These are phyloP conservation scores for Papilionanthe hybrid DNA, from an alignment of 116 monocot genomes.

Conservation along the genomic window DNA sequence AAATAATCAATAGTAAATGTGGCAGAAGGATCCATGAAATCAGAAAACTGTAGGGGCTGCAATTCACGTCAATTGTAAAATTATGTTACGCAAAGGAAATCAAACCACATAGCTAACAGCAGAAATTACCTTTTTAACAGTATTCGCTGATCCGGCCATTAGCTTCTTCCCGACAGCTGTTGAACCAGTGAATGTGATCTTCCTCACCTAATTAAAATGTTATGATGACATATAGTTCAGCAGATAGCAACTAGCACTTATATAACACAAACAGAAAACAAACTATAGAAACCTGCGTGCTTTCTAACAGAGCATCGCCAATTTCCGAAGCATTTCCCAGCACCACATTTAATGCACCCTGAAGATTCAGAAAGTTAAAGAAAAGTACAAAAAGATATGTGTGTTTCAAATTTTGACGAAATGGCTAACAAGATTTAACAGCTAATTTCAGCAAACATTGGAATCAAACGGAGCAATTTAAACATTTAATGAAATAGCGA, in stretches of 20 bases:
- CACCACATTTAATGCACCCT: constrained; percentile 94
- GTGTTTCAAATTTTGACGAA: not conserved
- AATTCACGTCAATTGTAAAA: not conserved
- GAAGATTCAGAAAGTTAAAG: constrained; percentile 11
- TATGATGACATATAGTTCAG: constrained; percentile 6
- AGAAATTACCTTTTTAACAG: constrained; percentile 77
- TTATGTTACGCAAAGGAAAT: not conserved
- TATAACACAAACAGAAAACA: constrained; percentile 3
- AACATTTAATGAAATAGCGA: not conserved
- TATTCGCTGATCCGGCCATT: constrained; percentile 85
- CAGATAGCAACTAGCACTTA: not conserved
- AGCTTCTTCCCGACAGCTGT: constrained; percentile 94
- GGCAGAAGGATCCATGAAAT: not conserved
- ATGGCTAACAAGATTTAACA: not conserved
- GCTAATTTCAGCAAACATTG: not conserved
- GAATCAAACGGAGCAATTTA: not conserved
- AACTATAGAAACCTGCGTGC: constrained; percentile 50
- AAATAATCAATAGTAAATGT: not conserved
- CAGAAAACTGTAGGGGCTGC: not conserved
- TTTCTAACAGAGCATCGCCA: constrained; percentile 75
- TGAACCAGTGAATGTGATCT: constrained; percentile 95
- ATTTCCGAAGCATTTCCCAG: constrained; percentile 90
- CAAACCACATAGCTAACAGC: not conserved
- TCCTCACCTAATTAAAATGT: constrained; percentile 56
- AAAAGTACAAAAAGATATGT: not conserved